A percentile compares a stretch with the other conserved stretches of the same genome.
These are phyloP conservation scores for Leccinum variicolor DNA, from an alignment of 768 basidiomycete species.

Conservation along the genomic window DNA sequence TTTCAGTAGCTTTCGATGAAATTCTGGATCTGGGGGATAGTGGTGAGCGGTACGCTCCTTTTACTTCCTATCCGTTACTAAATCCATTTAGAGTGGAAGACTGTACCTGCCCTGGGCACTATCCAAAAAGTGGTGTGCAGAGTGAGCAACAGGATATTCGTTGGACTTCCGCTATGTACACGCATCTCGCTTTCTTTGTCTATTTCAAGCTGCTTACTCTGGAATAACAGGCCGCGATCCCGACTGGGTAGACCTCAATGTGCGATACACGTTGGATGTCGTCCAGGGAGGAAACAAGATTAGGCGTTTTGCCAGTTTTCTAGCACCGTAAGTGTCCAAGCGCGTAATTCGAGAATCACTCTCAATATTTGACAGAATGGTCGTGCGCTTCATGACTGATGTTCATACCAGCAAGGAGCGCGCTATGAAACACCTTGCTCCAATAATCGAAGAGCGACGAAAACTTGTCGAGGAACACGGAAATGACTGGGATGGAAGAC, in stretches of 20 bases:
- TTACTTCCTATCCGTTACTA: background rate
- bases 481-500: background rate
- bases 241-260: slow-evolving; percentile 3
- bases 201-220: background rate
- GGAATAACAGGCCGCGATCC: background rate
- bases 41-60: background rate
- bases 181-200: background rate
- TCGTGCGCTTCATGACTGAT: background rate
- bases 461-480: background rate
- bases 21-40: background rate
- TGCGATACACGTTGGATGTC: background rate
- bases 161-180: background rate
- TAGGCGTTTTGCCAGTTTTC: background rate
- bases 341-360: too few species aligned
- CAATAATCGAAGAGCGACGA: background rate
- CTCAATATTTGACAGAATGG: background rate
- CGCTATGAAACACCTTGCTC: background rate
- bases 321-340: background rate
- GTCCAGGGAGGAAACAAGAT: background rate
- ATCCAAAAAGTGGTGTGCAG: background rate
- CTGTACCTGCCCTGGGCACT: background rate
- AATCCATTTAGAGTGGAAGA: background rate
- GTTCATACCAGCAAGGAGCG: background rate
- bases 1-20: background rate
- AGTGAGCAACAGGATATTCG: background rate